These are phyloP conservation scores for Diaporthe vaccinii DNA, from an alignment of 2,329 filamentous ascomycete species.

Conservation along the genomic window DNA sequence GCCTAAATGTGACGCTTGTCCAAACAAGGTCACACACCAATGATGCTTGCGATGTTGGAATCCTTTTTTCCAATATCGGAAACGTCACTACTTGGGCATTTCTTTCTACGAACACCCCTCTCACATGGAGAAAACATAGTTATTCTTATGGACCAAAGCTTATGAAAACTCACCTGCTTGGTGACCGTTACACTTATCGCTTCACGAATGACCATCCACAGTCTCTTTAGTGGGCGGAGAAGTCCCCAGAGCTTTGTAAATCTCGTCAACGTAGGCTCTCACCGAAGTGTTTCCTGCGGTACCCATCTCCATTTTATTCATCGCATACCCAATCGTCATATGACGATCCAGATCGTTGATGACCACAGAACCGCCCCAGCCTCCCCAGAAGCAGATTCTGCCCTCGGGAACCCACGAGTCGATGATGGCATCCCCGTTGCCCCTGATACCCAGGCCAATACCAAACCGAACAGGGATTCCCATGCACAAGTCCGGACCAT, in stretches of 20 bases:
- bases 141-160: background rate
- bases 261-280: constrained; percentile 7
- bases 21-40: too few relatives aligned
- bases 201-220: background rate
- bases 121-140: background rate
- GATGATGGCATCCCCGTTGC: constrained; percentile 8
- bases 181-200: background rate
- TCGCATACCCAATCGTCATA: background rate
- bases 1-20: too few relatives aligned
- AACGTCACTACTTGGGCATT: too few relatives aligned
- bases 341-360: constrained; percentile 14
- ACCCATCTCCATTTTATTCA: constrained; percentile 8
- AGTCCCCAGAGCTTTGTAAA: constrained; percentile 9
- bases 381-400: constrained; percentile 22
- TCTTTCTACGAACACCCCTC: too few relatives aligned
- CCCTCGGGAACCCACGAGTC: constrained; percentile 20
- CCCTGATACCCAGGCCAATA: constrained; percentile 2
- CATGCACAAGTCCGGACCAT: background rate
- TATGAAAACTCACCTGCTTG: background rate
- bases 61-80: too few relatives aligned
- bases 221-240: background rate
- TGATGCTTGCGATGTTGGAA: too few relatives aligned
- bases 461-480: background rate
- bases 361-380: constrained; percentile 18
- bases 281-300: background rate